Conservation (phyloP, 2,329 filamentous ascomycete species). For the Aspergillus sp. region DNA sequence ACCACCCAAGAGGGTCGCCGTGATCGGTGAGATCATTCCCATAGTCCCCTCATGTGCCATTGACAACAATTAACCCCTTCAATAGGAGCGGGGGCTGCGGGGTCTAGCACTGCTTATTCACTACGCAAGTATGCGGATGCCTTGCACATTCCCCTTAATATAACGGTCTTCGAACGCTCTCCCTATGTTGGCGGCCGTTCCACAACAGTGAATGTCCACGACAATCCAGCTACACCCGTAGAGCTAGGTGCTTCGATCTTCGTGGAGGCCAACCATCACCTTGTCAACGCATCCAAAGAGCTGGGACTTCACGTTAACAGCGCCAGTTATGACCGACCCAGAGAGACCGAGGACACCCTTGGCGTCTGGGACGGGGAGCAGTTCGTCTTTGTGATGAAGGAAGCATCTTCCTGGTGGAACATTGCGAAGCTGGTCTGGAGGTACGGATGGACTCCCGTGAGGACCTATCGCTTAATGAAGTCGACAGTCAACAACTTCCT, state of each 20-base stretch:
- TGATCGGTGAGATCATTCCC: conserved; percentile 33
- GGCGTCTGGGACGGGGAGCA: conserved; percentile 81
- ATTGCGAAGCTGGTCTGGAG: conserved; percentile 77
- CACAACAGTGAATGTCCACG: conserved; percentile 78
- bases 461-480: conserved; percentile 72
- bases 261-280: conserved; percentile 78
- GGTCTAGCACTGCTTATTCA: conserved; percentile 83
- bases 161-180: conserved; percentile 85
- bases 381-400: conserved; percentile 69
- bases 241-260: conserved; percentile 94
- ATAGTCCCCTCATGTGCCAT: background rate
- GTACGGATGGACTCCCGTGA: conserved; percentile 78
- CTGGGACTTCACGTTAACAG: conserved; percentile 68
- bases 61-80: conserved; percentile 9
- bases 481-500: conserved; percentile 71
- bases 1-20: conserved; percentile 35
- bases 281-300: conserved; percentile 69
- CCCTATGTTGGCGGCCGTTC: conserved; percentile 79
- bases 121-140: conserved; percentile 69
- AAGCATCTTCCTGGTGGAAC: conserved; percentile 74
- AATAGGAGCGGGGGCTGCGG: conserved; percentile 83
- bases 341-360: conserved; percentile 54
- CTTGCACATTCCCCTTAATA: conserved; percentile 65
- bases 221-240: conserved; percentile 66
- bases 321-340: conserved; percentile 50